Conservation (phyloP, 345 rosid species). For the Aquilaria yunnanensis region DNA sequence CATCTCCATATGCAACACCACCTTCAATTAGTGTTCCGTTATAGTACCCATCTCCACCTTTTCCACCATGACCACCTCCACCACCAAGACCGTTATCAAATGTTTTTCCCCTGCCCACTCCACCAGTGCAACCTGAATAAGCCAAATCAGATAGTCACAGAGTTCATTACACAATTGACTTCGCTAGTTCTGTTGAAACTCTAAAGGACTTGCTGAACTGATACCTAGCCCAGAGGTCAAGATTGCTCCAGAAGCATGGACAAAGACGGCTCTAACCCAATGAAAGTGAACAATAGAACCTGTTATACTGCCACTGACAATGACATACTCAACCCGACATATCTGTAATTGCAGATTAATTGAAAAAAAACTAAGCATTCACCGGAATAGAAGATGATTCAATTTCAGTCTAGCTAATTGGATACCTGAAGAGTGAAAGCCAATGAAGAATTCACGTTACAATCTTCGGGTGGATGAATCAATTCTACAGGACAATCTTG, state of each 20-base stretch:
- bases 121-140: slow-evolving; percentile 78
- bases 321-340: slow-evolving; percentile 63
- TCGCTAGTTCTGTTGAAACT: neutral
- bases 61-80: slow-evolving; percentile 97
- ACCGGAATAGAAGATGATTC: slow-evolving; percentile 19
- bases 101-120: slow-evolving; percentile 74
- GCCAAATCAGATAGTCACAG: slow-evolving; percentile 8
- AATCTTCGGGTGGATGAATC: slow-evolving; percentile 90
- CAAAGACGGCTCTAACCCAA: slow-evolving; percentile 44
- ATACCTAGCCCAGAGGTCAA: slow-evolving; percentile 58
- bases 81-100: slow-evolving; percentile 67
- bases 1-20: slow-evolving; percentile 69
- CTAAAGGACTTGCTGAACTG: neutral
- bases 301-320: slow-evolving; percentile 38
- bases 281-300: slow-evolving; percentile 72
- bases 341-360: slow-evolving; percentile 35
- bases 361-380: slow-evolving; percentile 3
- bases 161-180: neutral
- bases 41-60: slow-evolving; percentile 78
- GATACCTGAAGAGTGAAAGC: slow-evolving; percentile 91
- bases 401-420: slow-evolving; percentile 21
- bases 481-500: slow-evolving; percentile 80
- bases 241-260: slow-evolving; percentile 40
- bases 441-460: slow-evolving; percentile 85
- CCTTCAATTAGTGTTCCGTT: slow-evolving; percentile 67